Evolutionary conservation across 345 rosid genomes (phyloP).

Genomic region (Leavenworthia alabamica): DNA sequence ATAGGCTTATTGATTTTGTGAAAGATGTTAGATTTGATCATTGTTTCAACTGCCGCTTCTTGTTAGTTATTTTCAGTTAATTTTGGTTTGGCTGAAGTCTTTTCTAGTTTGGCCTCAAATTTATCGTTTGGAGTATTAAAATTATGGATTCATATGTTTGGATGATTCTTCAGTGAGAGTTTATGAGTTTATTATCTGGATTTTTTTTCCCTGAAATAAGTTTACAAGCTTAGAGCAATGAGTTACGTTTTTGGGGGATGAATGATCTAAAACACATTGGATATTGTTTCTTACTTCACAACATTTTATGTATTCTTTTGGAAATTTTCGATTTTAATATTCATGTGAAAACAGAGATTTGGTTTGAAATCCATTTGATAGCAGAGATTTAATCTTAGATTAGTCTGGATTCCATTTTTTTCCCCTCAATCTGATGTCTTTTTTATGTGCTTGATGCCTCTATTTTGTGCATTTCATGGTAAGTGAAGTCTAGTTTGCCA

Average conservation of each 20-base stretch:
- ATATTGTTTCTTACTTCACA: neutral
- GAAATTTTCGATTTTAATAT: neutral
- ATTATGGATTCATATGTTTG: too few relatives aligned
- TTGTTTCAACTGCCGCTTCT: too few relatives aligned
- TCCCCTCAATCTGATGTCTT: neutral
- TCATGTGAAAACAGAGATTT: too few relatives aligned
- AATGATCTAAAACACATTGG: neutral
- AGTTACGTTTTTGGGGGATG: slow-evolving; percentile 7
- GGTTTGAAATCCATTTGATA: too few relatives aligned
- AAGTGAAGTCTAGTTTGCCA: neutral
- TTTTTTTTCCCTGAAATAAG: neutral
- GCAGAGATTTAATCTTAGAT: neutral
- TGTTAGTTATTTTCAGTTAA: too few relatives aligned
- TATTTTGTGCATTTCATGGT: neutral
- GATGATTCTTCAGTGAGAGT: too few relatives aligned
- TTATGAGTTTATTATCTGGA: neutral
- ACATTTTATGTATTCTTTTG: neutral
- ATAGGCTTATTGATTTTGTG: too few relatives aligned
- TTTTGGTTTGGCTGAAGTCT: too few relatives aligned
- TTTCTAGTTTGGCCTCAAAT: too few relatives aligned
- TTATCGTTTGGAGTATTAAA: too few relatives aligned
- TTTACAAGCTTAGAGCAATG: neutral
- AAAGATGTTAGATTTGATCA: too few relatives aligned
- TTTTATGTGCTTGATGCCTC: neutral
- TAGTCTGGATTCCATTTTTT: neutral